Evolutionary conservation across 2,329 filamentous ascomycete species (phyloP).

Genomic region (Fusarium redolens): DNA sequence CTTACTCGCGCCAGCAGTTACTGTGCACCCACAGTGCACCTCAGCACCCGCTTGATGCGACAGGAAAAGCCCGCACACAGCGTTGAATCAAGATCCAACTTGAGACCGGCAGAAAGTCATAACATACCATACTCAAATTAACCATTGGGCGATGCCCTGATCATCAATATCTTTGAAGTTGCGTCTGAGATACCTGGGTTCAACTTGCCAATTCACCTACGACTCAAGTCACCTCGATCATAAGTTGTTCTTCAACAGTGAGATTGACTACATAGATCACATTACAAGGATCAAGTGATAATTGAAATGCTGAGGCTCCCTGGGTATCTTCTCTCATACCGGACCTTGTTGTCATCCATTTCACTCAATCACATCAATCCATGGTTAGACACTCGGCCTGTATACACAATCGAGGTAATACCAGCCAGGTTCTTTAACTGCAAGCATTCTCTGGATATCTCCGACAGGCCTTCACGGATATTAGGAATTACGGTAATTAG

Average conservation of each 20-base stretch:
- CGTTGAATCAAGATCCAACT: slow-evolving; percentile 22
- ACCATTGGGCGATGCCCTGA: neutral
- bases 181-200: neutral
- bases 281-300: slow-evolving; percentile 26
- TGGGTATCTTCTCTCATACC: slow-evolving; percentile 4
- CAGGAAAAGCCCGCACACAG: slow-evolving; percentile 30
- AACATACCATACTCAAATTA: neutral
- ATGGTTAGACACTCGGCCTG: neutral
- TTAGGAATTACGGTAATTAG: neutral
- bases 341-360: neutral
- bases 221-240: neutral
- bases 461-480: neutral
- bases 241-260: neutral
- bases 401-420: slow-evolving; percentile 7
- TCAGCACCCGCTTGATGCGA: slow-evolving; percentile 35
- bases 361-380: slow-evolving; percentile 16
- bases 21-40: slow-evolving; percentile 31
- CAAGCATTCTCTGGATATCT: slow-evolving; percentile 20
- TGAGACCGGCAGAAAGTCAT: slow-evolving; percentile 14
- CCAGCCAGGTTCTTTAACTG: slow-evolving; percentile 1
- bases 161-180: neutral
- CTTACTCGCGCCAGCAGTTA: slow-evolving; percentile 41
- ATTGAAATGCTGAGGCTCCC: slow-evolving; percentile 15
- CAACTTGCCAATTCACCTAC: neutral
- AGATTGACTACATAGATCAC: slow-evolving; percentile 27